Evolutionary conservation across 495 filamentous ascomycete genomes (phyloP), one percentile per base, ranked within the genome.

Genomic region (Neurospora sp.): DNA sequence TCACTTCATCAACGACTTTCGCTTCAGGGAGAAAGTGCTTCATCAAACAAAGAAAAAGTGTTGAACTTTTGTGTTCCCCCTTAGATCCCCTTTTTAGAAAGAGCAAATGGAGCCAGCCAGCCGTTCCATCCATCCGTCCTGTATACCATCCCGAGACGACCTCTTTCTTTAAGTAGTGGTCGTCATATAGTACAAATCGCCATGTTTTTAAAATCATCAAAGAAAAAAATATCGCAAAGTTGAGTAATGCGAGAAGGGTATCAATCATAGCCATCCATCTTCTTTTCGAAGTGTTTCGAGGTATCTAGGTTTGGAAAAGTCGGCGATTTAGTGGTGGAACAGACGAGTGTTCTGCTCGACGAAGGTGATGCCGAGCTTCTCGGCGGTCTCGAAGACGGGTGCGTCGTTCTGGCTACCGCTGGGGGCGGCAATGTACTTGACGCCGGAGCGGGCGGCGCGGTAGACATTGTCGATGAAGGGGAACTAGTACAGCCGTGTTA

Each of bases 381-480:
- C 92, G 20, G 95, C 93, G n/a, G 94, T 94, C 79, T 92, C 91
- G 77, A 97, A 93, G 38, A 98, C 95, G 44, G 91, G 88, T 53
- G 84, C 82, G 80, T 99, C 96, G 79, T 97, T 98, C 82, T 97
- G 94, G 82, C 94, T 97, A 71, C 96, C 96, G 53, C 87, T 91
- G 20, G 96, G 96, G 70, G 94, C 94, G 61, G 96, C 94, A 73
- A 98, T 90, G 85, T 97, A 99, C 85, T 97, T 98, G 74, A 88
- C 95, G 31, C 96, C 96, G 27, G 93, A 97, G 74, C 93, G 87
- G 70, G 87, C 89, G 53, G 94, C 93, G 72, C 96, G 89, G 88
- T 95, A 97, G 73, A 99, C 91, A 77, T 99, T 99, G 87, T 98
- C 96, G 76, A 93, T 92, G 86, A 99, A 99, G 71, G 96, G 96